Conservation (phyloP, 768 basidiomycete genomes). For the Mycena rebaudengoi region DNA sequence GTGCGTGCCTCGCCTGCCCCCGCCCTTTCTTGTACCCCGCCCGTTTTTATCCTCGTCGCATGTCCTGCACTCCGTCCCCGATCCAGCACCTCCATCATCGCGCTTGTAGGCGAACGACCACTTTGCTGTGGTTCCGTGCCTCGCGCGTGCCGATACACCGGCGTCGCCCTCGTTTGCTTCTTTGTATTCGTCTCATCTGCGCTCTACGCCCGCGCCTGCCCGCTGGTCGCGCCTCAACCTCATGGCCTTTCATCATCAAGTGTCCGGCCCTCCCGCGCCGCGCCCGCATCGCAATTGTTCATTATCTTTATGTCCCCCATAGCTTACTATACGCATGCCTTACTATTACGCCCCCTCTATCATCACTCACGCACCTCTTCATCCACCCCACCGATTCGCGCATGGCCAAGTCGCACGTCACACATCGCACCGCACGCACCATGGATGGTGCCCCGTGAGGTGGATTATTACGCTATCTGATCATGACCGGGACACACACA, state of each 20-base stretch:
- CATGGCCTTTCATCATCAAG: constrained; percentile 12
- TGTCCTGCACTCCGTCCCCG: constrained; percentile 53
- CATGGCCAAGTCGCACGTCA: no score
- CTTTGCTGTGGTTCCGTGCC: constrained; percentile 84
- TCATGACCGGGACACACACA: no score
- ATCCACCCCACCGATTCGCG: no score
- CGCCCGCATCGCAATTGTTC: constrained; percentile 51
- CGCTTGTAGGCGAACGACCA: constrained; percentile 82
- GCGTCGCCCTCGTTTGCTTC: constrained; percentile 56
- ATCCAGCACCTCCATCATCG: constrained; percentile 61
- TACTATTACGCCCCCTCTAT: no score
- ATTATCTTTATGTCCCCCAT: constrained; percentile 53
- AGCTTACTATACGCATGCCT: constrained; percentile 34
- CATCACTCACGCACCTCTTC: no score
- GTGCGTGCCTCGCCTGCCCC: constrained; percentile 63
- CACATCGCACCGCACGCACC: no score
- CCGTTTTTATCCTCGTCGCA: constrained; percentile 51
- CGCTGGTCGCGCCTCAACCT: constrained; percentile 6
- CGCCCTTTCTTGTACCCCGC: constrained; percentile 65
- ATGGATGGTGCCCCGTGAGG: no score
- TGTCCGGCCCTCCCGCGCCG: constrained; percentile 20
- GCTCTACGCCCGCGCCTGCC: constrained; percentile 9
- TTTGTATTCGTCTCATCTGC: constrained; percentile 21
- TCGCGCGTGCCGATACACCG: constrained; percentile 82
- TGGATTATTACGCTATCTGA: no score